Evolutionary conservation across 805 yeast genomes (phyloP).

Genomic region (Jamesozyma rosinii): DNA sequence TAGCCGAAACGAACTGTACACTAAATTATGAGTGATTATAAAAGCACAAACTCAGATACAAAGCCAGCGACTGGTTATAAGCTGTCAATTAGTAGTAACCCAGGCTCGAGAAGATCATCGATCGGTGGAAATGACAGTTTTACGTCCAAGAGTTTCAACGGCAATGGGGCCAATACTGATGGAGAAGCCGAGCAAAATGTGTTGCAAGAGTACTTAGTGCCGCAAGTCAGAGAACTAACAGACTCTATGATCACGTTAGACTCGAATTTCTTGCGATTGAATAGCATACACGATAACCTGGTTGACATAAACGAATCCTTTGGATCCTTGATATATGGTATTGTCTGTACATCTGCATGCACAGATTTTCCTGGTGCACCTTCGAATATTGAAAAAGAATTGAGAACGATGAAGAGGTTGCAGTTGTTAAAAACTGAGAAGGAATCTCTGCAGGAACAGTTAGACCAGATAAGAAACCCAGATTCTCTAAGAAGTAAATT

Average conservation of each 20-base stretch:
- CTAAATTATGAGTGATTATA: conserved; percentile 1
- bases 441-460: conserved; percentile 8
- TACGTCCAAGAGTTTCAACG: conserved; percentile 2
- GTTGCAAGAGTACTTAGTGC: conserved; percentile 32
- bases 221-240: conserved; percentile 36
- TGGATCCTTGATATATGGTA: conserved; percentile 66
- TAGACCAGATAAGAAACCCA: conserved; percentile 4
- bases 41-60: neutral
- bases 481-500: neutral
- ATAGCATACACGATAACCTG: conserved; percentile 52
- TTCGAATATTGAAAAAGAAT: conserved; percentile 20
- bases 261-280: conserved; percentile 47
- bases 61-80: conserved; percentile 27
- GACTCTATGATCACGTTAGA: conserved; percentile 50
- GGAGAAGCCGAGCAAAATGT: conserved; percentile 10
- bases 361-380: conserved; percentile 48
- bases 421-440: conserved; percentile 17
- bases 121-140: conserved; percentile 14
- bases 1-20: too few species aligned
- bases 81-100: conserved; percentile 34
- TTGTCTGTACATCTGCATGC: conserved; percentile 82
- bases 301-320: conserved; percentile 68
- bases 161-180: conserved; percentile 4
- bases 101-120: conserved; percentile 30
- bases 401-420: conserved; percentile 14